Evolutionary conservation across 257 asterid species (phyloP), one percentile per base, ranked within the genome.

Genomic region (Lantana camara): DNA sequence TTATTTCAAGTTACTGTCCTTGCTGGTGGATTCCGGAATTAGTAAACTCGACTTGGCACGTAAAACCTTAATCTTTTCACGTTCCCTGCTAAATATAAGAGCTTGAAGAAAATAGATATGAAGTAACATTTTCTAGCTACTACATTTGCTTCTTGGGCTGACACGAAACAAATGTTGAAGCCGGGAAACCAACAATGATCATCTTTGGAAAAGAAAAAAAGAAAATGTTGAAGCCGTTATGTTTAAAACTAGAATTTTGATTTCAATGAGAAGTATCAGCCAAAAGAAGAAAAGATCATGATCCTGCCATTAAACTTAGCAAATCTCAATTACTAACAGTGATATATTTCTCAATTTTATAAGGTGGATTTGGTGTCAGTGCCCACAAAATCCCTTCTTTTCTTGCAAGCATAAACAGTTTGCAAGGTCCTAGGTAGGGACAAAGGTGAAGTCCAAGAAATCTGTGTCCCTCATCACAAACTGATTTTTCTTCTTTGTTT

Each of bases 361-460:
- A 55, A 67, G 67, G 70, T 47, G 14, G 74, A 67, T 73, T 67
- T 67, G 78, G 66, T 69, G 8, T 12, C 41, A 17, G 17, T 44
- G 38, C 30, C 12, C 13, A 9, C 44, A 35, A 17, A 56, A 57
- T 30, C 11, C 60, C 55, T 60, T 66, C 72, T 64, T 75, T 57
- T 46, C 23, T 79, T 56, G 14, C 73, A 75, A 75, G 79, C 77
- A 68, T 75, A 16, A 66, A 48, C 63, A 35, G 65, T 68, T 30
- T 75, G 71, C 56, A 68, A 54, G 61, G 27, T 1, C 19, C 16
- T 50, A n/a, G 35, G 84, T 75, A 65, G 80, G 84, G 78, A 71
- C 83, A 75, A 75, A 74, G 71, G 84, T 79, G 71, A 74, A 71
- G 41, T 30, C 71, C 63, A 79, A 79, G 84, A 64, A 70, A 78